A percentile compares a stretch with the other conserved stretches of the same genome.
Conservation (phyloP, 768 basidiomycete genomes). For the Rubroboletus pulcherrimus region DNA sequence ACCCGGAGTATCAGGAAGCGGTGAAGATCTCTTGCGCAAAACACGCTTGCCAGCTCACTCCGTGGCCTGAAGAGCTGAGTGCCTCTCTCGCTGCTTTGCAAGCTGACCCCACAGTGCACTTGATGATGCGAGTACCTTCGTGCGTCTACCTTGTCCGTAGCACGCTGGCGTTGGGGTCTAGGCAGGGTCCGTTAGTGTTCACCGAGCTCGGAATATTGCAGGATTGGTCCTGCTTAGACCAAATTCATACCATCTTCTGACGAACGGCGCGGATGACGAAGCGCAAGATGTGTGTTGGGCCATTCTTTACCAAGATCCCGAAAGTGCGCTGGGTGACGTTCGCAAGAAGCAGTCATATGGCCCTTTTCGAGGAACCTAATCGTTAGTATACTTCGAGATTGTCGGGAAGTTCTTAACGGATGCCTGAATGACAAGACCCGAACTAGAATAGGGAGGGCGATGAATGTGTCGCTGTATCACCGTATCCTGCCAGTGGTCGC, state of each 20-base stretch:
- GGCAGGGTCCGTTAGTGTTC: constrained; percentile 34
- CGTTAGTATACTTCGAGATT: constrained; percentile 19
- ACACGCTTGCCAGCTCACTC: constrained; percentile 33
- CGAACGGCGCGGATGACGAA: constrained; percentile 37
- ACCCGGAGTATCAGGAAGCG: constrained; percentile 33
- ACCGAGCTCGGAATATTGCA: constrained; percentile 40
- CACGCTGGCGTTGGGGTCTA: neutral
- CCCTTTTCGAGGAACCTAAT: constrained; percentile 14
- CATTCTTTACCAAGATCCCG: constrained; percentile 32
- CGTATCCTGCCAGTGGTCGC: neutral
- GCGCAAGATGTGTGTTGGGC: constrained; percentile 35
- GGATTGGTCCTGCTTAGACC: constrained; percentile 45
- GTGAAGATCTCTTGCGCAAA: constrained; percentile 29
- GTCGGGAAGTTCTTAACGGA: constrained; percentile 14
- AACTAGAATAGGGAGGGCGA: neutral
- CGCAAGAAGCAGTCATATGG: constrained; percentile 21
- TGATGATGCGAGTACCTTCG: constrained; percentile 2
- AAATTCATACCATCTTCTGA: constrained; percentile 38
- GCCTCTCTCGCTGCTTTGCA: constrained; percentile 24
- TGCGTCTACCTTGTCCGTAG: neutral
- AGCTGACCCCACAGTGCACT: constrained; percentile 32
- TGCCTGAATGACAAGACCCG: neutral
- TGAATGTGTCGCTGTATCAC: too few relatives aligned
- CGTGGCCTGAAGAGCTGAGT: constrained; percentile 34
- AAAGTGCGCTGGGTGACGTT: constrained; percentile 37